phyloP scores from a whole-genome alignment of 2,329 filamentous ascomycete species.

The Pseudogymnoascus sp. region DNA sequence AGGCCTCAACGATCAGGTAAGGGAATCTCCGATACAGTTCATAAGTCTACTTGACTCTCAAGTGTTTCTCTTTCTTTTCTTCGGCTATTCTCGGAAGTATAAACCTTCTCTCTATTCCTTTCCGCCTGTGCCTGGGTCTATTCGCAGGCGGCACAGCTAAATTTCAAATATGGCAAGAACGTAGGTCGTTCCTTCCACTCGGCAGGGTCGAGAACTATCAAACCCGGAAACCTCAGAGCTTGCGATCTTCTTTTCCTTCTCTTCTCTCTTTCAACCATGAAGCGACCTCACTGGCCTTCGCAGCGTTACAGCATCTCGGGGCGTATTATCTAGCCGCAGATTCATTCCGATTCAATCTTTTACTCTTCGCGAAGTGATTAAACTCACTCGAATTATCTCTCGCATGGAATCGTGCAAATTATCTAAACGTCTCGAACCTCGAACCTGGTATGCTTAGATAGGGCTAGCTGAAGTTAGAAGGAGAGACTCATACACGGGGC shows the following conservation, averaged over 20 bases:
- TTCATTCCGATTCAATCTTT: neutral
- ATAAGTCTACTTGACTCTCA: neutral
- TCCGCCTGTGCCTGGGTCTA: neutral
- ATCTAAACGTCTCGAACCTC: neutral
- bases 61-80: neutral
- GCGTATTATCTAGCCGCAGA: neutral
- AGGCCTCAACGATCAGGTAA: neutral
- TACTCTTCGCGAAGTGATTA: neutral
- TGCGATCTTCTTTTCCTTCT: neutral
- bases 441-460: neutral
- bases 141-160: neutral
- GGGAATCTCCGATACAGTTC: neutral
- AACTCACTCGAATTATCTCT: neutral
- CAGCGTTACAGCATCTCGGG: neutral
- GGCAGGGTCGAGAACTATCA: neutral
- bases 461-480: neutral
- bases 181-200: neutral
- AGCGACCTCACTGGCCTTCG: conserved; percentile 1
- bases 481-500: neutral
- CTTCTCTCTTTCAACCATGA: neutral
- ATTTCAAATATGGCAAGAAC: neutral
- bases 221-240: neutral
- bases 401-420: neutral
- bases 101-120: neutral
- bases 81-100: too few relatives aligned